Conservation (phyloP, 2,329 filamentous ascomycete genomes). For the Cordyceps javanica region DNA sequence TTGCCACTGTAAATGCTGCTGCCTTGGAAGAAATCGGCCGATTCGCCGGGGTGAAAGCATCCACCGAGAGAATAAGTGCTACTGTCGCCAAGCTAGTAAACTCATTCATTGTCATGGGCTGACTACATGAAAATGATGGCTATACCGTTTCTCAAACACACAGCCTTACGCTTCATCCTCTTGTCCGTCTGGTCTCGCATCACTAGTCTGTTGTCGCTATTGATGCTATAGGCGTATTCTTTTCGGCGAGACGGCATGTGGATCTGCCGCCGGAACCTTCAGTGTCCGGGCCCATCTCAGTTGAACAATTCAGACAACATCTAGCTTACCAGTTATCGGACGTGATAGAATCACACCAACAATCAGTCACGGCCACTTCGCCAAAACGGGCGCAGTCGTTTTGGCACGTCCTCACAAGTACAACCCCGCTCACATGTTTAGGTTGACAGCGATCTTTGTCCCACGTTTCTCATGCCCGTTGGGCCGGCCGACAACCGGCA, state of each 20-base stretch:
- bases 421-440: background rate
- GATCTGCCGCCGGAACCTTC: background rate
- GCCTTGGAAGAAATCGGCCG: background rate
- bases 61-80: too few relatives aligned
- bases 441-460: slow-evolving; percentile 1
- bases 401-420: background rate
- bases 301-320: background rate
- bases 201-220: background rate
- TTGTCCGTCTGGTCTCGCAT: background rate
- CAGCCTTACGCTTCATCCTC: background rate
- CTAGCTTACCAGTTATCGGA: too few relatives aligned
- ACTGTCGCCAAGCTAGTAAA: background rate
- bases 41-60: background rate
- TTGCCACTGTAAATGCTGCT: background rate
- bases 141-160: background rate
- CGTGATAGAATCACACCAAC: background rate
- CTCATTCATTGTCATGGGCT: background rate
- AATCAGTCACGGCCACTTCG: background rate
- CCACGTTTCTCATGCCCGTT: background rate
- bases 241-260: background rate
- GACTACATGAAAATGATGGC: background rate
- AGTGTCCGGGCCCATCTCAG: background rate
- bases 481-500: background rate
- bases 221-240: background rate
- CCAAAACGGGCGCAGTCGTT: background rate